Evolutionary conservation across 176 grass and related monocot genomes (phyloP).

Genomic region (Poa pratensis): DNA sequence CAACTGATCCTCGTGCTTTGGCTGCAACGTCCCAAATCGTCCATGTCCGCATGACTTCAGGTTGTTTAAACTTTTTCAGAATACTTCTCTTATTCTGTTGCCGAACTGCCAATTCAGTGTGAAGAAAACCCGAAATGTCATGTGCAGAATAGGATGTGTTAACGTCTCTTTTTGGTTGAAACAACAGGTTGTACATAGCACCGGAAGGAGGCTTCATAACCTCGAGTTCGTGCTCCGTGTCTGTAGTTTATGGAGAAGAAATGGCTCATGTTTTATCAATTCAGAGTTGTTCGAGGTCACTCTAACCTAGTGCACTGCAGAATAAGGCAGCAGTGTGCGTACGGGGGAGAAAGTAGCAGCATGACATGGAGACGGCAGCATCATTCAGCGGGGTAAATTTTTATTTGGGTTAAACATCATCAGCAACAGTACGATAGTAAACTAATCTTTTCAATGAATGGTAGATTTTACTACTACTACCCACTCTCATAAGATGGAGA

Average conservation of each 20-base stretch:
- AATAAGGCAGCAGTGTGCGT: background rate
- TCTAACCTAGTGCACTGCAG: background rate
- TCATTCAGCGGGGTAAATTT: background rate
- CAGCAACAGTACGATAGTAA: background rate
- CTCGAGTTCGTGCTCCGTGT: background rate
- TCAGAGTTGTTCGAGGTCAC: background rate
- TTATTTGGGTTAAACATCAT: background rate
- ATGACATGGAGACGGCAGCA: background rate
- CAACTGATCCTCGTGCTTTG: background rate
- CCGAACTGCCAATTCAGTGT: background rate
- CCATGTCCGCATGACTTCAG: background rate
- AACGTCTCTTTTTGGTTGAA: background rate
- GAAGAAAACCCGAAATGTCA: background rate
- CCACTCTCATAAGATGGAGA: background rate
- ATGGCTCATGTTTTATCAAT: background rate
- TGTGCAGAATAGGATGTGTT: background rate
- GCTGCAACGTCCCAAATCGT: background rate
- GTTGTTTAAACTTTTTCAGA: background rate
- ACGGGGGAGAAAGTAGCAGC: background rate
- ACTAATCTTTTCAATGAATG: background rate
- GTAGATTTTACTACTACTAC: background rate
- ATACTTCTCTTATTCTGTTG: background rate
- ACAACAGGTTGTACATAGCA: background rate
- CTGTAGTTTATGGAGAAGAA: conserved; percentile 3
- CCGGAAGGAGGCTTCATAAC: background rate